Conservation (phyloP, 352 stramenopile genomes). For the Phytopythium delawarense region DNA sequence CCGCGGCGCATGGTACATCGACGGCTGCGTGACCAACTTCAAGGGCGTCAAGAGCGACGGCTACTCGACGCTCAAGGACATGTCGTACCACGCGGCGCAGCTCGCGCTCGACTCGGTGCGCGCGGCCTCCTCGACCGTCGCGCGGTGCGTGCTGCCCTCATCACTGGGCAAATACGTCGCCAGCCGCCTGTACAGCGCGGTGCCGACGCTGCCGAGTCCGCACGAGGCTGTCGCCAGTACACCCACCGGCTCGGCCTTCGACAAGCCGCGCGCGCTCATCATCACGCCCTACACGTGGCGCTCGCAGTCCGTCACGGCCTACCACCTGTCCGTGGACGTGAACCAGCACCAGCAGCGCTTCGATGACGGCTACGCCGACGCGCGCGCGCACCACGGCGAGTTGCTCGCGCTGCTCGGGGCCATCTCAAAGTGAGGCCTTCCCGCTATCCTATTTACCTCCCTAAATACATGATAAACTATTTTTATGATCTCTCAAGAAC, state of each 20-base stretch:
- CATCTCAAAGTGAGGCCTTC: neutral
- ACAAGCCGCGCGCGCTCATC: constrained; percentile 30
- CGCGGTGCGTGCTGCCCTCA: constrained; percentile 32
- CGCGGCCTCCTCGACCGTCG: constrained; percentile 28
- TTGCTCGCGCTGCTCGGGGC: constrained; percentile 28
- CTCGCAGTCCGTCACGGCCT: constrained; percentile 38
- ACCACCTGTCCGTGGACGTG: constrained; percentile 58
- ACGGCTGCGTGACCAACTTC: constrained; percentile 69
- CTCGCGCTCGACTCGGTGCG: constrained; percentile 36
- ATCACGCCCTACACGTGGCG: constrained; percentile 67
- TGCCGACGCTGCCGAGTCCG: constrained; percentile 39
- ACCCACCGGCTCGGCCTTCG: neutral
- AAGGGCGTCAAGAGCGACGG: constrained; percentile 56
- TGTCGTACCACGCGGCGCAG: constrained; percentile 51
- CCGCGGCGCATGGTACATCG: constrained; percentile 65
- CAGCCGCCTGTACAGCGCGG: constrained; percentile 36
- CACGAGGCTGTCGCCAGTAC: constrained; percentile 32
- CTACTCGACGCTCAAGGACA: constrained; percentile 54
- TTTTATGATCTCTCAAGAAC: neutral
- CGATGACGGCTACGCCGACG: constrained; percentile 59
- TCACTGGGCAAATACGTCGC: constrained; percentile 39
- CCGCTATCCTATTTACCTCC: neutral
- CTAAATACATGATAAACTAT: neutral
- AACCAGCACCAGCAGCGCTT: constrained; percentile 48
- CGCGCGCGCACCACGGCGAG: constrained; percentile 44